A percentile compares a stretch with the other conserved stretches of the same genome.
Conservation (phyloP, 228 moss, liverwort and hornwort species). For the Sphagnum magellanicum region DNA sequence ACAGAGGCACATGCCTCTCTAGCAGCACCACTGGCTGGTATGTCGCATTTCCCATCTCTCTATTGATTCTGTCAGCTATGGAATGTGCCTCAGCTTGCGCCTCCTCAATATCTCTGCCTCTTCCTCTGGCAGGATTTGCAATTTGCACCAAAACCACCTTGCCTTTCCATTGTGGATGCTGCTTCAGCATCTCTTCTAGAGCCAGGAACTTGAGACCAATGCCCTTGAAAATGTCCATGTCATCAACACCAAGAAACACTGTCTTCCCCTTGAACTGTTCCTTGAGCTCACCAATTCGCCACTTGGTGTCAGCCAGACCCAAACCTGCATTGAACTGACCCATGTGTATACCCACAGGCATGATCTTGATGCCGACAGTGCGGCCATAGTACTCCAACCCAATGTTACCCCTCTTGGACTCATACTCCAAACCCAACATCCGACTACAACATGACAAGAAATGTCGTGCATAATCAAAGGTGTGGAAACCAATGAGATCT, state of each 20-base stretch:
- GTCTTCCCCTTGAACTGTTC: conserved; percentile 28
- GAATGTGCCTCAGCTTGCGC: conserved; percentile 34
- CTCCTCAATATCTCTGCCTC: conserved; percentile 33
- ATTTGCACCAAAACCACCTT: conserved; percentile 41
- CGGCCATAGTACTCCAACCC: conserved; percentile 52
- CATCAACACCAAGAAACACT: conserved; percentile 46
- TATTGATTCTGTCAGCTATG: conserved; percentile 31
- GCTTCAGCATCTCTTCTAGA: conserved; percentile 32
- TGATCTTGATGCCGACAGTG: conserved; percentile 44
- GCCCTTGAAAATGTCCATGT: conserved; percentile 53
- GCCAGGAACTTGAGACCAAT: conserved; percentile 38
- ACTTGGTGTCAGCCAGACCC: conserved; percentile 20
- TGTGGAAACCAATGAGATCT: conserved; percentile 50
- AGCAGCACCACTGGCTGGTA: conserved; percentile 42
- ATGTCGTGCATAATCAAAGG: conserved; percentile 49
- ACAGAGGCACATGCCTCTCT: conserved; percentile 25
- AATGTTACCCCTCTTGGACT: conserved; percentile 48
- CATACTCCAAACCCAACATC: conserved; percentile 47
- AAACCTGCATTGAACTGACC: conserved; percentile 28
- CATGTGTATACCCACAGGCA: conserved; percentile 50
- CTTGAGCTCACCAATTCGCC: conserved; percentile 21
- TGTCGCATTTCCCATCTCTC: conserved; percentile 21
- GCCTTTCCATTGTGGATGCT: conserved; percentile 32
- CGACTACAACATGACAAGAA: conserved; percentile 51
- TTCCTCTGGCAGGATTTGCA: conserved; percentile 40